Conservation (phyloP, 768 basidiomycete species). For the Imleria badia region DNA sequence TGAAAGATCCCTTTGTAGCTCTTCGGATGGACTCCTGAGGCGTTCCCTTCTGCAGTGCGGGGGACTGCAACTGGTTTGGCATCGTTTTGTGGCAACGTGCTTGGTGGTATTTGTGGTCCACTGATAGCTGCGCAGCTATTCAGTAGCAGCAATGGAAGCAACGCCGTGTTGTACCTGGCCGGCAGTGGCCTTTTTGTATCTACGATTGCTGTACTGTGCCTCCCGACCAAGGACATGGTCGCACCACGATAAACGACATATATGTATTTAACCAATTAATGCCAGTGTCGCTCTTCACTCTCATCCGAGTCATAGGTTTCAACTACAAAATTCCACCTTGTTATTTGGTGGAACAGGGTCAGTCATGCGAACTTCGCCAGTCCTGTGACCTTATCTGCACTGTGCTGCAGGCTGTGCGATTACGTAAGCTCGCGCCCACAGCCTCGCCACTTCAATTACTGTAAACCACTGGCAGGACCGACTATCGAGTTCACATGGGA, state of each 20-base stretch:
- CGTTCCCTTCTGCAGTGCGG: conserved; percentile 14
- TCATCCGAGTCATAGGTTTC: too few species aligned
- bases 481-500: too few species aligned
- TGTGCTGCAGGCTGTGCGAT: too few species aligned
- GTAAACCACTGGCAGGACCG: too few species aligned
- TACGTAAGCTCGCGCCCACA: too few species aligned
- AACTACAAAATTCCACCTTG: too few species aligned
- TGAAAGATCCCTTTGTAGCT: conserved; percentile 3
- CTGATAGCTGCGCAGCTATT: conserved; percentile 5
- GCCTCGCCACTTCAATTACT: too few species aligned
- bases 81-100: background rate
- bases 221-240: conserved; percentile 9
- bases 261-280: too few species aligned
- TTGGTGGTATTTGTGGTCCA: background rate
- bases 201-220: background rate
- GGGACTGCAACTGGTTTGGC: conserved; percentile 13
- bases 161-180: conserved; percentile 8
- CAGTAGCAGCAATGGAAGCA: background rate
- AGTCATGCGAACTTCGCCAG: too few species aligned
- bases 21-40: conserved; percentile 17
- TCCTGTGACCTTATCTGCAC: too few species aligned
- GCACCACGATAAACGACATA: conserved; percentile 1
- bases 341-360: too few species aligned
- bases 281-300: too few species aligned
- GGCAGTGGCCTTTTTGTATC: conserved; percentile 6